Base-by-base conservation (phyloP, 345 rosid species). In the Citrus reticulata region DNA sequence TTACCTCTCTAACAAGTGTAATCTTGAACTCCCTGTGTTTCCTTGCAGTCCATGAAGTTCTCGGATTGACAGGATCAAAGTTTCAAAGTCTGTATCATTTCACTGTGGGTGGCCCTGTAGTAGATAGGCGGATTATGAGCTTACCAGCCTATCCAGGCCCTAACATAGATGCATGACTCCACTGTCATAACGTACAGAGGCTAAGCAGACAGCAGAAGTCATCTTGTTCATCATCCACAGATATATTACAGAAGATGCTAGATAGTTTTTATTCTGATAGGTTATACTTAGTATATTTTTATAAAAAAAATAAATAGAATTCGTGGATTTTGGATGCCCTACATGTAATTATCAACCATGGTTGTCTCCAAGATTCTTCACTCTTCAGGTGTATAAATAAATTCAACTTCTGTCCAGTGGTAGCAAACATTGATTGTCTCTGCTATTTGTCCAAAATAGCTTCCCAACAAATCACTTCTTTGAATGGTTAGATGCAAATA, bases 131-230 rank as follows among this genome's bases (percentile, higher is more conserved):
- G 77, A 94, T 94, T 77, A 93, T 94, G 97, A 91, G 93, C 83
- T 87, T 93, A 73, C 98, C 96, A 24, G 96, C 98, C 32, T 94
- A 94, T 87, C 97, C 98, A 8, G 94, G 97, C 16, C 98, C 95
- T 13, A 76, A 29, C 17, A 37, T 83, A 22, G 94, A 90, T 78
- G 83, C 89, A 66, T 93, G 81, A 86, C 75, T 81, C 82, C 64
- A 77, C 30, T 67, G 22, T 73, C 59, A 3, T 40, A 25, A 39
- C 11, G 7, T 40, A 61, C 10, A 11, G 20, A 16, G 35, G 20
- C 19, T 35, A 2, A n/a, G n/a, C 40, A 19, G 25, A 10, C 8
- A 9, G 46, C 46, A 40, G 46, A 19, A 8, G 42, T 46, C 14
- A 25, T 62, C 27, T 60, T 39, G 0, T 59, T 60, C 57, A 37